phyloP scores from a whole-genome alignment of 2,329 filamentous ascomycete genomes.

The Fusarium camptoceras region DNA sequence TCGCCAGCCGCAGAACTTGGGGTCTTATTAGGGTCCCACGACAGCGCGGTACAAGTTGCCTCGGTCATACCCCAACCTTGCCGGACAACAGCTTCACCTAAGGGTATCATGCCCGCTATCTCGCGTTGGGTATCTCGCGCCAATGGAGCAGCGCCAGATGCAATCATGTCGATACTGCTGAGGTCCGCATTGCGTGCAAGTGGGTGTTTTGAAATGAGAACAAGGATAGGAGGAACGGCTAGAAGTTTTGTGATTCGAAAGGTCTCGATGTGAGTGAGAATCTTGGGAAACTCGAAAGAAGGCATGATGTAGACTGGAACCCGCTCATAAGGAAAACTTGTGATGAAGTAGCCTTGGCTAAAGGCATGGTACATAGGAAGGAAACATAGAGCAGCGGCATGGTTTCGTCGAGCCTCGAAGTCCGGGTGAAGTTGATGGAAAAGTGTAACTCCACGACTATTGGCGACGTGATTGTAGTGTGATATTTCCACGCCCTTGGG shows the following conservation, averaged over 20 bases:
- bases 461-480: conserved; percentile 81
- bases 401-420: conserved; percentile 56
- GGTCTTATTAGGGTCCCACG: conserved; percentile 72
- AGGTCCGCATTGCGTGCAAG: conserved; percentile 74
- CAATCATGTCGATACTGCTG: conserved; percentile 69
- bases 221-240: conserved; percentile 80
- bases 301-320: conserved; percentile 82
- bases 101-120: conserved; percentile 63
- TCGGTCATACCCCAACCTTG: conserved; percentile 95
- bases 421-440: conserved; percentile 60
- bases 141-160: conserved; percentile 77
- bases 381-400: conserved; percentile 69
- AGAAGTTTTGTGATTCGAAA: conserved; percentile 75
- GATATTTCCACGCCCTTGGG: conserved; percentile 87
- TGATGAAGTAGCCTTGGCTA: conserved; percentile 77
- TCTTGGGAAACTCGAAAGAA: conserved; percentile 78
- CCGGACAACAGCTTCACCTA: conserved; percentile 52
- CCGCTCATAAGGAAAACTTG: conserved; percentile 65
- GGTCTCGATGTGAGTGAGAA: conserved; percentile 75
- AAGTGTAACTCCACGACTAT: conserved; percentile 70
- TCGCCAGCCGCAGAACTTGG: conserved; percentile 45
- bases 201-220: conserved; percentile 78
- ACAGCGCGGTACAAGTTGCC: conserved; percentile 75
- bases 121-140: conserved; percentile 60
- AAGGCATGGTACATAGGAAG: conserved; percentile 83